Percentiles rank a stretch among this genome's conserved stretches.
Evolutionary conservation across 176 grass and related monocot species (phyloP).

Genomic region (Areca catechu): DNA sequence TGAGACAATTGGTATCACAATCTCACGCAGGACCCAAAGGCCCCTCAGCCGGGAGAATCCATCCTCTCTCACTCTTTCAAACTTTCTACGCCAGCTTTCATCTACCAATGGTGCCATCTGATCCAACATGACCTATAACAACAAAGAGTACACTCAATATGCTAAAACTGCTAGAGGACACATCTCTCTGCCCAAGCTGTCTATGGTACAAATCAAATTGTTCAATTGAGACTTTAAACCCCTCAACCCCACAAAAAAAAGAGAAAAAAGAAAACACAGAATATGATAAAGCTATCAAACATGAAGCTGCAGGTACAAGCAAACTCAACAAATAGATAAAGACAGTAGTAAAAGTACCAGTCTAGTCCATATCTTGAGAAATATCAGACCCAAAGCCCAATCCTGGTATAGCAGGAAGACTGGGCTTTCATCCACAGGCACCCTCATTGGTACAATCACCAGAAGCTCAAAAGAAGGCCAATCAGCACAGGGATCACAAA

Average conservation of each 20-base stretch:
- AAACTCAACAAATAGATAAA: background rate
- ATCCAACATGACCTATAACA: constrained; percentile 82
- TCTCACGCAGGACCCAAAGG: constrained; percentile 82
- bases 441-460: constrained; percentile 96
- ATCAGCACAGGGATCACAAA: constrained; percentile 92
- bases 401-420: constrained; percentile 97
- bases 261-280: background rate
- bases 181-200: too few relatives aligned
- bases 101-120: constrained; percentile 95
- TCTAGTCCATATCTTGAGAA: constrained; percentile 96
- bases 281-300: background rate
- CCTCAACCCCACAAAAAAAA: too few relatives aligned
- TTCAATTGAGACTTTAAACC: too few relatives aligned
- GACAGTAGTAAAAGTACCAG: constrained; percentile 35
- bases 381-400: constrained; percentile 94
- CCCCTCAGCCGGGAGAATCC: constrained; percentile 85
- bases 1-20: constrained; percentile 69
- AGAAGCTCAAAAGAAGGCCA: constrained; percentile 88
- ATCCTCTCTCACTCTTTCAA: constrained; percentile 90
- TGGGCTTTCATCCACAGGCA: constrained; percentile 90
- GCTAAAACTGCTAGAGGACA: too few relatives aligned
- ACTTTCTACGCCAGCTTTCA: constrained; percentile 82
- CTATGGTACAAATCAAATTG: too few relatives aligned
- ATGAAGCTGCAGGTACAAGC: background rate
- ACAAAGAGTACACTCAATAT: constrained; percentile 3